Conservation (phyloP, 169 alveolate genomes). For the Perkinsus marinus region DNA sequence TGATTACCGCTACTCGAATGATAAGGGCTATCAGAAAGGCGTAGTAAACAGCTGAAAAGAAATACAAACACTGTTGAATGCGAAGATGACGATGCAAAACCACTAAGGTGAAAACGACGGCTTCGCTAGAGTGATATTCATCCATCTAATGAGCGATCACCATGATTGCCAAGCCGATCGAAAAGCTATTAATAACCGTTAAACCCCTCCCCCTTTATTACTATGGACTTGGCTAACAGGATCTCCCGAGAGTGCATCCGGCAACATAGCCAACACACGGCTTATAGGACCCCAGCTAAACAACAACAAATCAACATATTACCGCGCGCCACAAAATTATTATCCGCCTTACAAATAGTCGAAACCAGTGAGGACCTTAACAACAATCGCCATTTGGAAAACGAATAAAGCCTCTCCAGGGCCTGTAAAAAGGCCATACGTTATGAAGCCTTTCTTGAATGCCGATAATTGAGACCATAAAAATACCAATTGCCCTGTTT, state of each 20-base stretch:
- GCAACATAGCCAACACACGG: not conserved
- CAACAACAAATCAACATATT: not conserved
- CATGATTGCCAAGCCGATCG: too few relatives aligned
- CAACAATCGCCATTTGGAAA: not conserved
- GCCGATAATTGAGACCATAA: not conserved
- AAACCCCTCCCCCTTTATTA: not conserved
- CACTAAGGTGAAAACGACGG: too few relatives aligned
- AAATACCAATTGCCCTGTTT: not conserved
- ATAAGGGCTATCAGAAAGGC: not conserved
- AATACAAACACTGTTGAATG: not conserved
- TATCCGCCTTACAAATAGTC: not conserved
- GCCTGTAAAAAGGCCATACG: not conserved
- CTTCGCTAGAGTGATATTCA: too few relatives aligned
- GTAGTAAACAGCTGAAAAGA: not conserved
- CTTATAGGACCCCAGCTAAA: not conserved
- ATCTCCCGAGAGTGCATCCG: not conserved
- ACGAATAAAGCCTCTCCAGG: not conserved
- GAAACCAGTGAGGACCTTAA: not conserved
- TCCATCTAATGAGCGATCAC: too few relatives aligned
- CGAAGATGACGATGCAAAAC: too few relatives aligned
- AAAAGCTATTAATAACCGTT: too few relatives aligned
- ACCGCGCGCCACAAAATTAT: too few relatives aligned
- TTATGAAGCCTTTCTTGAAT: not conserved
- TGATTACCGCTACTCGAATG: not conserved
- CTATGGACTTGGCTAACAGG: not conserved